A percentile compares a stretch with the other conserved stretches of the same genome.
These are phyloP conservation scores for Suillus weaverae DNA, from an alignment of 768 basidiomycete genomes.

Conservation along the genomic window DNA sequence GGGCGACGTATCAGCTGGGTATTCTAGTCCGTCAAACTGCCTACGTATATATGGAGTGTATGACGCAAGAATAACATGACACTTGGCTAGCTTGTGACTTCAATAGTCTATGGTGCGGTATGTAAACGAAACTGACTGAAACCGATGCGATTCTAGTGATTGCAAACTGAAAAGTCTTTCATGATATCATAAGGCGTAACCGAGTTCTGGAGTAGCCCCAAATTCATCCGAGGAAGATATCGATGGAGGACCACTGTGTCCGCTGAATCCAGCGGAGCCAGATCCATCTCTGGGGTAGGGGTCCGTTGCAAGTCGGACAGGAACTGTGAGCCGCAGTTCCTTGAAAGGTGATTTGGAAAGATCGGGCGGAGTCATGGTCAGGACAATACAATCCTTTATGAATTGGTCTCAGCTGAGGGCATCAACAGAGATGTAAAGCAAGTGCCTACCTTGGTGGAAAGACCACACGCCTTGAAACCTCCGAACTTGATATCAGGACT, in stretches of 20 bases:
- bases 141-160: not conserved
- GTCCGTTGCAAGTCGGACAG: conserved; percentile 66
- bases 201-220: conserved; percentile 12
- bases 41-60: not conserved
- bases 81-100: not conserved
- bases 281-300: conserved; percentile 45
- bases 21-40: not conserved
- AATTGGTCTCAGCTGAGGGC: conserved; percentile 1
- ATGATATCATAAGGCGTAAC: not conserved
- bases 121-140: not conserved
- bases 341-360: conserved; percentile 52
- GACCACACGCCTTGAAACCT: conserved; percentile 67
- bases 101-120: not conserved
- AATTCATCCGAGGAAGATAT: conserved; percentile 28
- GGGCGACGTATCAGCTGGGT: not conserved
- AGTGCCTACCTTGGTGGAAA: conserved; percentile 56
- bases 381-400: conserved; percentile 65
- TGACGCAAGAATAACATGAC: not conserved
- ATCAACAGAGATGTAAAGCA: conserved; percentile 2
- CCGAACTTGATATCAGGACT: conserved; percentile 46
- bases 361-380: conserved; percentile 61
- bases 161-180: not conserved
- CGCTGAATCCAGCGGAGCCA: conserved; percentile 12
- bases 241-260: conserved; percentile 11
- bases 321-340: conserved; percentile 62